Percentiles rank a stretch among this genome's conserved stretches.
Conservation (phyloP, 2,329 filamentous ascomycete species). For the Beauveria australis region DNA sequence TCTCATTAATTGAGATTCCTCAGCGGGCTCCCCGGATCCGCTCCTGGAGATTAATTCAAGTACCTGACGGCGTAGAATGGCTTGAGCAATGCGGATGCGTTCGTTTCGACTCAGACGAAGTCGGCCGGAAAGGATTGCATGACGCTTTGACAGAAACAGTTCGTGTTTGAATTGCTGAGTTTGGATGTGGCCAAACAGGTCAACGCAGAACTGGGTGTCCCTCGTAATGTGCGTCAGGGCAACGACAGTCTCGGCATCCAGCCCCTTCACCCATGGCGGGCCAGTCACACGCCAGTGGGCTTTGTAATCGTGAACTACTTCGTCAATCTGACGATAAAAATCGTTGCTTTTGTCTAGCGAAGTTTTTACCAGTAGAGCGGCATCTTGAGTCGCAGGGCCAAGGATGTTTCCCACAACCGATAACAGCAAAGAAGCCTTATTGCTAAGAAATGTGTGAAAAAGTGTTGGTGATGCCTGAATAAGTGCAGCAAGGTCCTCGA, state of each 20-base stretch:
- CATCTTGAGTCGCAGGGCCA: background rate
- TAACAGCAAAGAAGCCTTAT: background rate
- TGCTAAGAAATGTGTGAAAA: background rate
- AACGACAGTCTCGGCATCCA: background rate
- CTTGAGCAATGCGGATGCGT: background rate
- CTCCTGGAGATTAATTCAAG: background rate
- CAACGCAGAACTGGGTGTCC: background rate
- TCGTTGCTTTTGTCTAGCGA: background rate
- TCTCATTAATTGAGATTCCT: no score
- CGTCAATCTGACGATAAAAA: background rate
- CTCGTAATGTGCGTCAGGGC: background rate
- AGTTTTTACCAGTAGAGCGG: background rate
- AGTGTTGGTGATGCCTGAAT: background rate
- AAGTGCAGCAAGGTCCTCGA: background rate
- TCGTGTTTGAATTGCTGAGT: background rate
- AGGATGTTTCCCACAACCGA: background rate
- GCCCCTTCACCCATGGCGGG: background rate
- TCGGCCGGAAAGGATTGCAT: background rate
- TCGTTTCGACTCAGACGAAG: background rate
- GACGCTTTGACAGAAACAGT: background rate
- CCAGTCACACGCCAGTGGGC: background rate
- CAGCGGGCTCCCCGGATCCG: rapidly evolving
- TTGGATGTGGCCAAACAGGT: background rate
- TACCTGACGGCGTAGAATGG: background rate
- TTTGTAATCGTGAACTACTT: background rate